Percentiles rank a stretch among this genome's conserved stretches.
phyloP scores from a whole-genome alignment of 768 basidiomycete species.

The Lactarius trivialis region DNA sequence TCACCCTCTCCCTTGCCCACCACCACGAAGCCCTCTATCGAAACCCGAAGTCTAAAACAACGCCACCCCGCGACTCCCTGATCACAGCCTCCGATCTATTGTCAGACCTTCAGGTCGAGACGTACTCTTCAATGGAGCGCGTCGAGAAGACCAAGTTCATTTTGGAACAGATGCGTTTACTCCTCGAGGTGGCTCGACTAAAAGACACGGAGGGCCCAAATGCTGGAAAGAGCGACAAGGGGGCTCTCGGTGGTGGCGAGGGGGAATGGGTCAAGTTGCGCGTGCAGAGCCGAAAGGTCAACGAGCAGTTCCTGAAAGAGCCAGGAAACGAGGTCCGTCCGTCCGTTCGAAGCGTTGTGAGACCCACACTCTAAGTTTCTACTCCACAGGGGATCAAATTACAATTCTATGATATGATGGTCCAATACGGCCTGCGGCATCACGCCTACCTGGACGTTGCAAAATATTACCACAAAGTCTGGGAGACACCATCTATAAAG shows the following conservation, averaged over 20 bases:
- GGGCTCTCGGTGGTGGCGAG: slow-evolving; percentile 62
- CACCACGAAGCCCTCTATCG: slow-evolving; percentile 73
- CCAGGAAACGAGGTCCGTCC: slow-evolving; percentile 75
- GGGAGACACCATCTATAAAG: slow-evolving; percentile 94
- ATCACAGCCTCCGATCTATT: slow-evolving; percentile 87
- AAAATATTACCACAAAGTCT: slow-evolving; percentile 93
- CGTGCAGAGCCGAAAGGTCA: slow-evolving; percentile 90
- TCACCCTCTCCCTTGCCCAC: slow-evolving; percentile 79
- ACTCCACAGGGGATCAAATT: slow-evolving; percentile 79
- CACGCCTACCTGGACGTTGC: slow-evolving; percentile 87
- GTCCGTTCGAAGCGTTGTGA: background rate
- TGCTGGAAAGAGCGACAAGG: slow-evolving; percentile 45
- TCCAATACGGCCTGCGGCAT: slow-evolving; percentile 83
- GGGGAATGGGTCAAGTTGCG: slow-evolving; percentile 90
- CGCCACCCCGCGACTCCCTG: slow-evolving; percentile 46
- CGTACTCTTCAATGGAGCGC: slow-evolving; percentile 97
- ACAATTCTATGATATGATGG: slow-evolving; percentile 95
- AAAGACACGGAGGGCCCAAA: slow-evolving; percentile 64
- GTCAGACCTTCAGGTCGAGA: slow-evolving; percentile 95
- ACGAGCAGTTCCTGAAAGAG: slow-evolving; percentile 86
- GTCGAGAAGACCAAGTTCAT: slow-evolving; percentile 98
- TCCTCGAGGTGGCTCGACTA: slow-evolving; percentile 66
- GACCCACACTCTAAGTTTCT: slow-evolving; percentile 1
- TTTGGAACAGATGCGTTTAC: slow-evolving; percentile 92
- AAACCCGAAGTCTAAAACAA: slow-evolving; percentile 35